These are phyloP conservation scores for Myxozyma sirexii DNA, from an alignment of 805 yeast genomes.

Conservation along the genomic window DNA sequence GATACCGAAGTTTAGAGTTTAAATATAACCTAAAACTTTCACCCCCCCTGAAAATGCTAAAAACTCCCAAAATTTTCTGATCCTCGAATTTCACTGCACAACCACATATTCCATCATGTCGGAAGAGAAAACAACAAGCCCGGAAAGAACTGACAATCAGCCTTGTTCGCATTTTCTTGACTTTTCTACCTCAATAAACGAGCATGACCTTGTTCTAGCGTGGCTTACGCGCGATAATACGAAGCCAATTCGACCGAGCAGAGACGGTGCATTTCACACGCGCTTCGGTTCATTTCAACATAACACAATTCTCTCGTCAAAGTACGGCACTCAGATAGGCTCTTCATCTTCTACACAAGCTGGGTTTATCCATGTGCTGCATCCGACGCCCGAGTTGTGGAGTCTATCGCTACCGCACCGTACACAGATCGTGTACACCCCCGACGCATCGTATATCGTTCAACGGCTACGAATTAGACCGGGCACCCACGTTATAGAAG, in stretches of 20 bases:
- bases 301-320: slow-evolving; percentile 73
- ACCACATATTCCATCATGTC: background rate
- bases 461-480: slow-evolving; percentile 76
- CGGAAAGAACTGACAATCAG: background rate
- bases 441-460: slow-evolving; percentile 88
- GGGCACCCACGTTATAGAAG: slow-evolving; percentile 84
- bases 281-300: slow-evolving; percentile 91
- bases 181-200: slow-evolving; percentile 70
- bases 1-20: background rate
- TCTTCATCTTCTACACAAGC: slow-evolving; percentile 66
- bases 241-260: slow-evolving; percentile 64
- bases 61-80: slow-evolving; percentile 1
- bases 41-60: background rate
- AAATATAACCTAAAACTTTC: background rate
- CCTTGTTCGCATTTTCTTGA: slow-evolving; percentile 53
- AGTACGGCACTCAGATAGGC: slow-evolving; percentile 78
- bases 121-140: background rate
- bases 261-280: slow-evolving; percentile 57
- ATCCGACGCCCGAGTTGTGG: slow-evolving; percentile 96
- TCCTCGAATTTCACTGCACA: background rate
- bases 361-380: slow-evolving; percentile 84
- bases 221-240: slow-evolving; percentile 80
- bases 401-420: slow-evolving; percentile 93
- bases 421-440: slow-evolving; percentile 96
- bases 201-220: slow-evolving; percentile 83